Base-by-base conservation (phyloP, 768 basidiomycete species). In the Tulasnella sp. region DNA sequence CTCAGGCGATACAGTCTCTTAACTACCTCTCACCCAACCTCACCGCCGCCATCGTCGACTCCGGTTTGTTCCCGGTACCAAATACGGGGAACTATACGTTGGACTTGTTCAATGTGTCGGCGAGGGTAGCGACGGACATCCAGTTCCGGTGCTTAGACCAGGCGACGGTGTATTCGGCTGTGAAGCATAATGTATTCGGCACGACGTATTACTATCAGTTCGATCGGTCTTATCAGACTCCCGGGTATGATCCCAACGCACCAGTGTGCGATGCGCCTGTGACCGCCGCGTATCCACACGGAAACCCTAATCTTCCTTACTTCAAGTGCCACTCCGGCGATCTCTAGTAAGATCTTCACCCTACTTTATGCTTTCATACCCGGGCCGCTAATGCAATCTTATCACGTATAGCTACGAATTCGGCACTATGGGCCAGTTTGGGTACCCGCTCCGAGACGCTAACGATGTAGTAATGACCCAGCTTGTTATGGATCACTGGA, bases 141-240 rank as follows among this genome's bases (percentile, higher is more conserved):
- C 70, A 77, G 63, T 79, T 79, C 67, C 66, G 71, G 64, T 78
- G 78, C 61, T 63, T 80, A 29, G 77, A 79, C 64, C 76, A 78
- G 64, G 78, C 78, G 0, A 78, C 78, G 0, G 73, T 75, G 4
- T 71, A 73, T 34, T 73, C 78, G 1, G 76, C 73, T 19, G 69
- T 73, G 7, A 68, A 71, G 32, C 71, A 78, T 65, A 67, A 71
- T 15, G 34, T 38, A 5, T 38, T 38, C 15, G 34, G 34, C 34
- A 5, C 34, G 15, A 9, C 34, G 66, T 75, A 9, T 77, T 79
- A 73, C 13, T 79, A 78, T 67, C 70, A 77, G 60, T 79, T 78
- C 60, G 76, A 80, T 60, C 66, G 76, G 32, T 38, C 63, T 5
- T 65, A 65, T 43, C 68, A 70, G 62, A 65, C 64, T 8, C 65